Evolutionary conservation across 352 stramenopile species (phyloP), one percentile per base, ranked within the genome.

Genomic region (Pythium periplocum): DNA sequence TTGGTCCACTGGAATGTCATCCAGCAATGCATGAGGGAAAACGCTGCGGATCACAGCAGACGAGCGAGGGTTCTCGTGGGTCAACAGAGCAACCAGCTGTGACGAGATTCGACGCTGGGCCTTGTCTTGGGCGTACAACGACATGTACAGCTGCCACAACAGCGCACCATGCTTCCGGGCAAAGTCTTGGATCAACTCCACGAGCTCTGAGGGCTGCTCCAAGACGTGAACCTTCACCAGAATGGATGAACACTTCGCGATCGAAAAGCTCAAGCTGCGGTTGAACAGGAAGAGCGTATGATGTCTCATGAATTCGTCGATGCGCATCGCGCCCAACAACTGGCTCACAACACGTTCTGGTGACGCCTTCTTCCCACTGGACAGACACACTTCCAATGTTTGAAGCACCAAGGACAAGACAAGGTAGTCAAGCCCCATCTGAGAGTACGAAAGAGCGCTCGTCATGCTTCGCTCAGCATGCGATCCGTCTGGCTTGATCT

Each of bases 171-270:
- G 83, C 49, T 90, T 93, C n/a, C 83, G 65, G 4, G 85, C 79
- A 61, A 87, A 88, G 47, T 93, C 78, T 71, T 95, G 85, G 56
- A 95, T 92, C 26, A 90, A 48, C 53, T 95, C 83, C 3, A 95
- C 85, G 9, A 95, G 67, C 59, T 95, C 85, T 1, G 85, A 89
- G 32, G 83, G 78, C 43, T 95, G 85, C 48, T 95, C 85, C 5
- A 95, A 55, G 36, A 95, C 83, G 50, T 95, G 85, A 5, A 88
- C 79, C 59, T 95, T 95, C 10, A 93, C 84, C 52, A 95, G 64
- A 51, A 93, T 89, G 6, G 84, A 92, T 26, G 84, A 92, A 45
- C 78, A 90, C 52, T 95, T 95, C 5, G 84, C 75, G 11, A 92
- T 82, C 34, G 79, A 87, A 57, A 95, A 93, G 52, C 78, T 90